Conservation (phyloP, 1,139 yeast species). For the Scheffersomyces cryptocercus region DNA sequence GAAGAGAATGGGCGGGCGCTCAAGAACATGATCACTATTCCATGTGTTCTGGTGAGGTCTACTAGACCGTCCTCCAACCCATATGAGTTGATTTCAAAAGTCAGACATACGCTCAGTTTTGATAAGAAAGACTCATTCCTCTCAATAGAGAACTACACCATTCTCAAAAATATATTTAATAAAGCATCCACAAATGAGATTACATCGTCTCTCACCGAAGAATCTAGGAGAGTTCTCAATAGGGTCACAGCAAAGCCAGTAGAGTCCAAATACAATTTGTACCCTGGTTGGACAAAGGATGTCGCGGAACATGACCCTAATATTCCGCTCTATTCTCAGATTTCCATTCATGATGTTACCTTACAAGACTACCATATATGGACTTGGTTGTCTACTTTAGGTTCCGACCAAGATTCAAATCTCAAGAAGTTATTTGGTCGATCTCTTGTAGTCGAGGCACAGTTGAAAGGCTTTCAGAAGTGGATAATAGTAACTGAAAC, state of each 20-base stretch:
- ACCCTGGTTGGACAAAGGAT: conserved; percentile 48
- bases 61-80: conserved; percentile 56
- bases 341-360: conserved; percentile 62
- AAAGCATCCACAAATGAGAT: conserved; percentile 59
- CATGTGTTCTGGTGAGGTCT: conserved; percentile 66
- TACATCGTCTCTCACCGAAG: conserved; percentile 66
- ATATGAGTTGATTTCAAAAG: conserved; percentile 51
- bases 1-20: conserved; percentile 34
- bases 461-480: conserved; percentile 73
- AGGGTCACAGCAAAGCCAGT: conserved; percentile 53
- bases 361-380: conserved; percentile 87
- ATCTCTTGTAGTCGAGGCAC: conserved; percentile 72
- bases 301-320: conserved; percentile 23
- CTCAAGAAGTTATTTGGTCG: conserved; percentile 77
- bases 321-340: conserved; percentile 46
- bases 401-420: conserved; percentile 68
- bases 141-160: conserved; percentile 76
- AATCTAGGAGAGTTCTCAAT: conserved; percentile 67
- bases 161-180: conserved; percentile 70
- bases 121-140: conserved; percentile 70
- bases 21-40: conserved; percentile 44
- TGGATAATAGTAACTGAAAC: conserved; percentile 83
- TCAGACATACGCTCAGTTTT: conserved; percentile 66
- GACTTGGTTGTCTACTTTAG: conserved; percentile 85
- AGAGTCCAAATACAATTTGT: conserved; percentile 36